phyloP scores from a whole-genome alignment of 208 protist species.

The Trypanosomatidae sp. region DNA sequence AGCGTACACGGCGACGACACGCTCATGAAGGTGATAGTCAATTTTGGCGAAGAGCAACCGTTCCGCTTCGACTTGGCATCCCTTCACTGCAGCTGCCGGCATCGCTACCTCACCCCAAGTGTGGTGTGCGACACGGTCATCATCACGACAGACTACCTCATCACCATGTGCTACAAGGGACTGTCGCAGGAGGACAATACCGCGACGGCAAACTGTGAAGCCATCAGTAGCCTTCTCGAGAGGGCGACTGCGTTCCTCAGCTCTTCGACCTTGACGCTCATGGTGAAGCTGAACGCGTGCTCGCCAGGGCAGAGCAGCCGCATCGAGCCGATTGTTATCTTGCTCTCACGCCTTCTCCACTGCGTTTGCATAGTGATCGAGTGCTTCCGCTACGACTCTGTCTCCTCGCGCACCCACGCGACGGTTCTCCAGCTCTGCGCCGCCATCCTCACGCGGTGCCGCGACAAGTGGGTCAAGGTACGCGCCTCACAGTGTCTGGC shows the following conservation, averaged over 20 bases:
- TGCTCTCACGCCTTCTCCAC: constrained; percentile 74
- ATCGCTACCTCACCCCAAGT: constrained; percentile 45
- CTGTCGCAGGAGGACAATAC: constrained; percentile 25
- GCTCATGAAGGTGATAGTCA: constrained; percentile 84
- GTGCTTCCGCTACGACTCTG: constrained; percentile 76
- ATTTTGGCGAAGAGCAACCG: constrained; percentile 83
- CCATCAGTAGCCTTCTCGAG: constrained; percentile 73
- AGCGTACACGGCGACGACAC: constrained; percentile 44
- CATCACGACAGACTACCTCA: constrained; percentile 72
- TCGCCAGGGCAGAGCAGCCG: constrained; percentile 18
- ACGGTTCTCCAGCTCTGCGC: constrained; percentile 79
- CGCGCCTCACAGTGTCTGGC: constrained; percentile 64
- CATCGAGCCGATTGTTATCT: constrained; percentile 32
- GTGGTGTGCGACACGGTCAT: constrained; percentile 69
- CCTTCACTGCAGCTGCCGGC: constrained; percentile 71
- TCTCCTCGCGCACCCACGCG: constrained; percentile 61
- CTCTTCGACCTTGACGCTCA: constrained; percentile 38
- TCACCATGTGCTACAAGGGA: constrained; percentile 73
- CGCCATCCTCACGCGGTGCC: constrained; percentile 46
- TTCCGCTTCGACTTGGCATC: constrained; percentile 84
- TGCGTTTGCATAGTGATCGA: constrained; percentile 69
- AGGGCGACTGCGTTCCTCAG: constrained; percentile 65
- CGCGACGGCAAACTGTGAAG: constrained; percentile 43
- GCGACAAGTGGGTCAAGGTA: constrained; percentile 67
- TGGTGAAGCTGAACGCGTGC: constrained; percentile 35